phyloP scores from a whole-genome alignment of 768 basidiomycete genomes.

The Tricholoma sp. region DNA sequence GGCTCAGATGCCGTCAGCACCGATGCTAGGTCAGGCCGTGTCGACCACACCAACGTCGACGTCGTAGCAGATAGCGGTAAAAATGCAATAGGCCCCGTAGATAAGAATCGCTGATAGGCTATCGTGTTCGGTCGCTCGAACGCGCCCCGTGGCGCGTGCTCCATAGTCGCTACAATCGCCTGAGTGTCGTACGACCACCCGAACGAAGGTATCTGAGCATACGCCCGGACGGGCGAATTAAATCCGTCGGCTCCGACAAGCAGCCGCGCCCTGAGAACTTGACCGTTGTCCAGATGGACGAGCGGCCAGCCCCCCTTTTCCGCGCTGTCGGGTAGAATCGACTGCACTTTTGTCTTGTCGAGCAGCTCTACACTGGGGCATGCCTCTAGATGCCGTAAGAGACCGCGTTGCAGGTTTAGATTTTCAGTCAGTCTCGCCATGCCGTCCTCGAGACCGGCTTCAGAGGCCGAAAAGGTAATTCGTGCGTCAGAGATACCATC shows the following conservation, averaged over 20 bases:
- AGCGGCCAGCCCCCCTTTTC: constrained; percentile 72
- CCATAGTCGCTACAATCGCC: constrained; percentile 86
- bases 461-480: constrained; percentile 61
- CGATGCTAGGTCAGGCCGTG: constrained; percentile 68
- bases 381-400: constrained; percentile 58
- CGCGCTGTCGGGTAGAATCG: constrained; percentile 53
- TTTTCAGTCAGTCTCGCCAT: constrained; percentile 93
- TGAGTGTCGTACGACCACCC: constrained; percentile 91
- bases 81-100: constrained; percentile 94
- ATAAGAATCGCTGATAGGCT: constrained; percentile 92
- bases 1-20: constrained; percentile 64
- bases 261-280: constrained; percentile 63
- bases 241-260: constrained; percentile 93
- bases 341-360: constrained; percentile 70
- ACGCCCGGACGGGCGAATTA: constrained; percentile 89
- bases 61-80: constrained; percentile 75
- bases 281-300: constrained; percentile 67
- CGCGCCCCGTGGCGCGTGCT: constrained; percentile 60
- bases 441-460: constrained; percentile 32
- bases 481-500: constrained; percentile 83
- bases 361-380: constrained; percentile 54
- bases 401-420: constrained; percentile 84
- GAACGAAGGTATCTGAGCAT: constrained; percentile 78
- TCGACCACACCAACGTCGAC: constrained; percentile 95
- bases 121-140: constrained; percentile 67